Evolutionary conservation across 805 yeast genomes (phyloP), one percentile per base, ranked within the genome.

Genomic region (Lachancea sp.): DNA sequence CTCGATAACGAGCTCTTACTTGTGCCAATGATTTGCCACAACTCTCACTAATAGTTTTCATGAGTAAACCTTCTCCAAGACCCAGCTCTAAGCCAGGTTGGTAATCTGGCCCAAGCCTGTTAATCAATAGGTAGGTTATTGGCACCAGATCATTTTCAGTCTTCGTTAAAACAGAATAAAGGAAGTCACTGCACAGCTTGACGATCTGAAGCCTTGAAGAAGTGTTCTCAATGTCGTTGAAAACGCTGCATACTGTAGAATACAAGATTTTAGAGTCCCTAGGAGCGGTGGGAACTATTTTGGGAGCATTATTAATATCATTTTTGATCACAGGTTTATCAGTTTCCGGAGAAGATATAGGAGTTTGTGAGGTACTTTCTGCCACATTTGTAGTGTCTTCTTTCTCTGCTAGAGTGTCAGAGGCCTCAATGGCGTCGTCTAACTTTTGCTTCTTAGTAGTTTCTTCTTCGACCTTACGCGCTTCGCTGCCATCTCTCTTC

Each of bases 21-120:
- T 80, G 85, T 2, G 77, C 66, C 1, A 77, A 50, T 0, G 89
- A 72, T 41, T 95, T 71, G 1, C 98, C 98, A 13, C 95, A 89
- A 36, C 95, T 77, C 55, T 85, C 95, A 25, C 88, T 78, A 29
- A 92, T 77, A 0, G 97, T 92, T 55, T 89, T 92, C 54, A 89
- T 78, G 20, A 92, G 66, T 8, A 92, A 58, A 2, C 94, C 79
- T 60, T 92, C 98, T 13, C 98, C 98, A 2, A 92, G 70, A 0
- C 98, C 98, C 19, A 92, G 68, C 56, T 92, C 98, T 42, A 90
- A 66, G 22, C 94, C 97, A 4, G 61, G 60, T 56, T 87, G 96
- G 56, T 92, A 92, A 59, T 92, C 98, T 0, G 98, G 98, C 0
- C 97, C 96, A 8, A 89, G 65, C 45, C 90, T 69, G 58, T 90